phyloP scores from a whole-genome alignment of 2,329 filamentous ascomycete genomes.

The Biscogniauxia sp. region DNA sequence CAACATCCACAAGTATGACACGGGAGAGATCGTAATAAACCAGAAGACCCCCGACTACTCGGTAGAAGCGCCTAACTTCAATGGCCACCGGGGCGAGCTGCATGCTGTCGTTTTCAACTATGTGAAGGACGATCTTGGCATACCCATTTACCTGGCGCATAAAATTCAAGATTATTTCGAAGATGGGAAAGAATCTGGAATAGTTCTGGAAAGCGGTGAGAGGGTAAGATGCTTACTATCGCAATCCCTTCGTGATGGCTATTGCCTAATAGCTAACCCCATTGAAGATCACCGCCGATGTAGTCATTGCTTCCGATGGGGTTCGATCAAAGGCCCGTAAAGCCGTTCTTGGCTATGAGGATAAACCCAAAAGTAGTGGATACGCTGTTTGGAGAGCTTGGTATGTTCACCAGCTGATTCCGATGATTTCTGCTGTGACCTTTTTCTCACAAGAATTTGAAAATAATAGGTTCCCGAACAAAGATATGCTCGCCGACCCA shows the following conservation, averaged over 20 bases:
- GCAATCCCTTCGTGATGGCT: background rate
- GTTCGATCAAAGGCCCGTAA: conserved; percentile 52
- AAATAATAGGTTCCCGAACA: conserved; percentile 42
- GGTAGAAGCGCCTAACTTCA: conserved; percentile 53
- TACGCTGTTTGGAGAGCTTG: conserved; percentile 54
- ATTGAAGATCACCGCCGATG: conserved; percentile 41
- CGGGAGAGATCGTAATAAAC: conserved; percentile 58
- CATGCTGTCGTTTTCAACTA: conserved; percentile 59
- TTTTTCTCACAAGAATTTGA: background rate
- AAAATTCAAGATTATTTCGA: conserved; percentile 55
- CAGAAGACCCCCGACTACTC: conserved; percentile 45
- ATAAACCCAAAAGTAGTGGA: conserved; percentile 49
- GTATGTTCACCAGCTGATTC: conserved; percentile 31
- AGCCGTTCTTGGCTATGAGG: conserved; percentile 49
- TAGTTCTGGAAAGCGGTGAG: conserved; percentile 47
- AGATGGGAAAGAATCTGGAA: conserved; percentile 47
- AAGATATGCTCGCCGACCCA: conserved; percentile 50
- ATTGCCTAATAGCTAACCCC: conserved; percentile 1
- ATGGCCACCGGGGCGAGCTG: conserved; percentile 60
- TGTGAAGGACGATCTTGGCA: conserved; percentile 51
- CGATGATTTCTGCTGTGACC: background rate
- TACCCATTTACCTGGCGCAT: conserved; percentile 54
- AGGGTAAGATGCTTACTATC: conserved; percentile 32
- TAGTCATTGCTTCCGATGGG: conserved; percentile 55
- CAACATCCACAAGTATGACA: conserved; percentile 60